phyloP scores from a whole-genome alignment of 1,139 yeast species.

The Kodamaea anthophila region DNA sequence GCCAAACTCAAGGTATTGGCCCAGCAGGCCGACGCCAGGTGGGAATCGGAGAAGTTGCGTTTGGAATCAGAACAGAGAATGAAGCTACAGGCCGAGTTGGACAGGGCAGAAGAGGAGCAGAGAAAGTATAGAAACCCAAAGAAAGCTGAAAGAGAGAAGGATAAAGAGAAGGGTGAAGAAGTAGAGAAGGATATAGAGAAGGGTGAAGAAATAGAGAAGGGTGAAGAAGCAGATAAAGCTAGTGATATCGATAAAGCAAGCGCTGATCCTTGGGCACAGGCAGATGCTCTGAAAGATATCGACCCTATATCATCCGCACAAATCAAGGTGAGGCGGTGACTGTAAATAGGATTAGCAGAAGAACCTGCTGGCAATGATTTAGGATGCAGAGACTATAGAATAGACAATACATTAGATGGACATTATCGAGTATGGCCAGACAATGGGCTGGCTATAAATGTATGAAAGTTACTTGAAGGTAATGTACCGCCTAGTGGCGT shows the following conservation, averaged over 20 bases:
- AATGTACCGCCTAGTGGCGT: too few relatives aligned
- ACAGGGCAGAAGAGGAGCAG: constrained; percentile 20
- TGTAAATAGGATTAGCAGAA: too few relatives aligned
- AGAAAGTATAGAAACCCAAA: constrained; percentile 11
- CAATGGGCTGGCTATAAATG: too few relatives aligned
- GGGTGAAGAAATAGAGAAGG: constrained; percentile 1
- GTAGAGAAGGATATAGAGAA: background rate
- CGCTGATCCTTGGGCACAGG: constrained; percentile 30
- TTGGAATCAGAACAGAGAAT: constrained; percentile 28
- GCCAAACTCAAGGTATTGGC: constrained; percentile 51
- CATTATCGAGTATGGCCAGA: too few relatives aligned
- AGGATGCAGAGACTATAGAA: too few relatives aligned
- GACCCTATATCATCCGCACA: constrained; percentile 32
- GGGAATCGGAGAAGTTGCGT: constrained; percentile 40
- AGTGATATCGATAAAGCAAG: constrained; percentile 2
- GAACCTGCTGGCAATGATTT: too few relatives aligned
- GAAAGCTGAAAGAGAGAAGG: background rate
- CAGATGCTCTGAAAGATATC: constrained; percentile 24
- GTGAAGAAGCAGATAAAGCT: background rate
- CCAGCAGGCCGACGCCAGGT: constrained; percentile 52
- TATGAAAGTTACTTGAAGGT: too few relatives aligned
- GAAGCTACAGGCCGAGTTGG: constrained; percentile 31
- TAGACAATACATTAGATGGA: too few relatives aligned
- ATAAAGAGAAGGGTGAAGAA: background rate
- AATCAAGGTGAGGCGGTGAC: constrained; percentile 24